Conservation (phyloP, 139 green algal species). For the Dunaliella primolecta region DNA sequence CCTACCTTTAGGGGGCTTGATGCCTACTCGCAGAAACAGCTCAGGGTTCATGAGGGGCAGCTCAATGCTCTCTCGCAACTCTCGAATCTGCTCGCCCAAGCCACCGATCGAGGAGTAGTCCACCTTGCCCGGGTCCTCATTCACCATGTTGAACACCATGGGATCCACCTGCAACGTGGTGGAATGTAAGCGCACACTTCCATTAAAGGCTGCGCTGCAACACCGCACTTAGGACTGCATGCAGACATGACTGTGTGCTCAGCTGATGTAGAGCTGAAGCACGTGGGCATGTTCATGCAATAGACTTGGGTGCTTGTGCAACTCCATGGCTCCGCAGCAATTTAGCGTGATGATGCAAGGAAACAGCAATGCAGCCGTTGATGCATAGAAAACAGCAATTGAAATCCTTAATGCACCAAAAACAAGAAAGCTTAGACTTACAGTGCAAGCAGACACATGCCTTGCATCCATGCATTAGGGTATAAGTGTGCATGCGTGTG, state of each 20-base stretch:
- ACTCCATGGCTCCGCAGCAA: no score
- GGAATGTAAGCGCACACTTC: neutral
- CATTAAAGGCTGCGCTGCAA: neutral
- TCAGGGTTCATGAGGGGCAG: constrained; percentile 99
- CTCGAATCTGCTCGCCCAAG: constrained; percentile 90
- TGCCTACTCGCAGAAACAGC: constrained; percentile 96
- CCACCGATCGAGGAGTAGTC: constrained; percentile 96
- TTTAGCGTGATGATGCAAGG: no score
- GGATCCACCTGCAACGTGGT: constrained; percentile 90
- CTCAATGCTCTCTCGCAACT: constrained; percentile 96
- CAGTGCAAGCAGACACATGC: no score
- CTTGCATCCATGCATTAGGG: no score
- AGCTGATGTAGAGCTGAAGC: constrained; percentile 23
- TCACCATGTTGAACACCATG: constrained; percentile 98
- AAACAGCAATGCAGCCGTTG: no score
- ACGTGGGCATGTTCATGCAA: constrained; percentile 43
- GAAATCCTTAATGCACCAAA: no score
- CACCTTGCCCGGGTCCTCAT: constrained; percentile 94
- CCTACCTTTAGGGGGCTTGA: constrained; percentile 95
- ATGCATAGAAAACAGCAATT: no score
- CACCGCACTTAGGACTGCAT: neutral
- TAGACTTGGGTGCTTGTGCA: no score
- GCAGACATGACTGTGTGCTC: neutral
- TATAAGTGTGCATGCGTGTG: no score
- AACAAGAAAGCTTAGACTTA: no score